Percentiles rank a stretch among this genome's conserved stretches.
These are phyloP conservation scores for Didymella lethalis DNA, from an alignment of 2,329 filamentous ascomycete species.

Conservation along the genomic window DNA sequence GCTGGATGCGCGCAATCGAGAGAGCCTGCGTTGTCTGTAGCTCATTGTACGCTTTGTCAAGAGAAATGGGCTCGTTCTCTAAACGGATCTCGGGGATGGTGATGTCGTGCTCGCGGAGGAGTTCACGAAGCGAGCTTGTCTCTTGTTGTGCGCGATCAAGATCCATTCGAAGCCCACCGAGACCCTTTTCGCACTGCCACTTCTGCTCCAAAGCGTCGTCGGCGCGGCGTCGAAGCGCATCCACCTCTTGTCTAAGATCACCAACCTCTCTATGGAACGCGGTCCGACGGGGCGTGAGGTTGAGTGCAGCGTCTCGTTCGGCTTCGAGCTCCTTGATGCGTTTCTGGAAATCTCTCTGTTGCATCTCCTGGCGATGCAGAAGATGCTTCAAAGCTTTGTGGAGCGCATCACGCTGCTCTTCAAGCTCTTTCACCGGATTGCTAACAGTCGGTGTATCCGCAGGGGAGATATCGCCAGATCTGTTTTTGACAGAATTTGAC, in stretches of 20 bases:
- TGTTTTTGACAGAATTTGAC: slow-evolving; percentile 54
- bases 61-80: slow-evolving; percentile 67
- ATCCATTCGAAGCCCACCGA: slow-evolving; percentile 92
- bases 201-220: slow-evolving; percentile 96
- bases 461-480: slow-evolving; percentile 62
- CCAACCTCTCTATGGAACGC: slow-evolving; percentile 86
- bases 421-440: slow-evolving; percentile 79
- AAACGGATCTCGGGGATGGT: slow-evolving; percentile 68
- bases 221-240: slow-evolving; percentile 80
- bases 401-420: slow-evolving; percentile 90
- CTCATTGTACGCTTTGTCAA: slow-evolving; percentile 77
- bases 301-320: slow-evolving; percentile 77
- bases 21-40: slow-evolving; percentile 75
- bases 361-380: slow-evolving; percentile 83
- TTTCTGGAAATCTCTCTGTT: slow-evolving; percentile 84
- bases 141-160: slow-evolving; percentile 94
- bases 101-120: slow-evolving; percentile 85
- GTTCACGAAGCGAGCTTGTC: slow-evolving; percentile 78
- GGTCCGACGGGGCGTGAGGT: slow-evolving; percentile 72
- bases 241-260: slow-evolving; percentile 82
- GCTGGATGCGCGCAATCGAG: slow-evolving; percentile 71
- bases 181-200: slow-evolving; percentile 92
- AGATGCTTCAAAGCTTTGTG: slow-evolving; percentile 87
- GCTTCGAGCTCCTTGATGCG: slow-evolving; percentile 77
- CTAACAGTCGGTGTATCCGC: slow-evolving; percentile 52